These are phyloP conservation scores for Candida gigantensis DNA, from an alignment of 1,139 yeast genomes.

Conservation along the genomic window DNA sequence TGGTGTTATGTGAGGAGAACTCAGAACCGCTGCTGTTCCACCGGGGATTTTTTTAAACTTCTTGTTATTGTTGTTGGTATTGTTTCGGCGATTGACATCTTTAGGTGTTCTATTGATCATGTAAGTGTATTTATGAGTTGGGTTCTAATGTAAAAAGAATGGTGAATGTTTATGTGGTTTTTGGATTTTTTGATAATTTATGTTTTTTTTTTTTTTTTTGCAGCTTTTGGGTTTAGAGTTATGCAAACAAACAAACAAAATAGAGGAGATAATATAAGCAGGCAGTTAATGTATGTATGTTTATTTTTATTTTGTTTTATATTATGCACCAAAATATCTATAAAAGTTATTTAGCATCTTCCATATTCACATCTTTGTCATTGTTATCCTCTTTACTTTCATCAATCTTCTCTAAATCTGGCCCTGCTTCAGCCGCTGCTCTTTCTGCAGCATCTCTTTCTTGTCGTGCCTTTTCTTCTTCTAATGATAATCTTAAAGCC, in stretches of 20 bases:
- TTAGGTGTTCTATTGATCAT: conserved; percentile 3
- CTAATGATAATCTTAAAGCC: conserved; percentile 83
- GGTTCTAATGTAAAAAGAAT: too few species aligned
- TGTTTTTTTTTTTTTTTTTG: not conserved
- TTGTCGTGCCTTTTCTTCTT: conserved; percentile 79
- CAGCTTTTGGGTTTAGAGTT: conserved; percentile 11
- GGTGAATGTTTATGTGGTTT: conserved; percentile 1
- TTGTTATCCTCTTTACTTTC: conserved; percentile 31
- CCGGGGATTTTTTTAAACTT: conserved; percentile 1
- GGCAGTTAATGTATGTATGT: too few species aligned
- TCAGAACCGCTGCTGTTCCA: not conserved
- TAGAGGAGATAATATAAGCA: too few species aligned
- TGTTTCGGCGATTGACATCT: conserved; percentile 1
- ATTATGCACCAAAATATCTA: conserved; percentile 3
- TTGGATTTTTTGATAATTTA: not conserved
- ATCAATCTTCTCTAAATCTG: conserved; percentile 35
- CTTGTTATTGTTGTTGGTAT: too few species aligned
- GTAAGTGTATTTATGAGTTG: not conserved
- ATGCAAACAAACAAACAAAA: too few species aligned
- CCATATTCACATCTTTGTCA: conserved; percentile 17
- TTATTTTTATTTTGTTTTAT: not conserved
- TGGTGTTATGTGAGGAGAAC: not conserved
- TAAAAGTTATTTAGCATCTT: conserved; percentile 13
- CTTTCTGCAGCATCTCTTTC: conserved; percentile 54
- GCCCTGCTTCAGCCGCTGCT: conserved; percentile 31